Evolutionary conservation across 83 land plant genomes (phyloP).

Genomic region (Diphasiastrum complanatum): DNA sequence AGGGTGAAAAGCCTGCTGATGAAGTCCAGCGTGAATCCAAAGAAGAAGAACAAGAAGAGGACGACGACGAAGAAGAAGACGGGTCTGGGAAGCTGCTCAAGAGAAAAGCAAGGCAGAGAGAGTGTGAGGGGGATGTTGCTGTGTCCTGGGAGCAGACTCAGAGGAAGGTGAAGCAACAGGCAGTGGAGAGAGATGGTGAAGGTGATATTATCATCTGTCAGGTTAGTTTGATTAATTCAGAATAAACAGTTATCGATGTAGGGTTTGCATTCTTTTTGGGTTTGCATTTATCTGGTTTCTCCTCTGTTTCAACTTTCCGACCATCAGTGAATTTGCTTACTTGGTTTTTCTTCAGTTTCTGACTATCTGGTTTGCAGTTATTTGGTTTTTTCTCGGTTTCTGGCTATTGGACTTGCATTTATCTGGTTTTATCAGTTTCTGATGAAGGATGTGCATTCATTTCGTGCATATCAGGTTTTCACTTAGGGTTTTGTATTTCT

Average conservation of each 20-base stretch:
- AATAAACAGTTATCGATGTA: not conserved
- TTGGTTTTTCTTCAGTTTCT: too few relatives aligned
- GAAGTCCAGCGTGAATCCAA: not conserved
- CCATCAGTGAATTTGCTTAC: too few relatives aligned
- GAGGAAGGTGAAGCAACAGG: not conserved
- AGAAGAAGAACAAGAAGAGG: not conserved
- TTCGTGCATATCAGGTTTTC: too few relatives aligned
- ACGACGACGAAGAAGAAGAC: constrained; percentile 19
- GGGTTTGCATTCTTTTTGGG: not conserved
- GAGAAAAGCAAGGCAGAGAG: not conserved
- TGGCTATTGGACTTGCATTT: too few relatives aligned
- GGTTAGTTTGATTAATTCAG: not conserved
- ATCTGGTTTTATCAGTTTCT: too few relatives aligned
- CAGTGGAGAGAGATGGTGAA: constrained; percentile 12
- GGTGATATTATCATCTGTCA: constrained; percentile 18
- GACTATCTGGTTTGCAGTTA: too few relatives aligned
- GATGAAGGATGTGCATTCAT: too few relatives aligned
- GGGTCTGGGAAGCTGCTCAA: not conserved
- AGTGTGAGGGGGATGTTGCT: constrained; percentile 13
- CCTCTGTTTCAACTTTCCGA: too few relatives aligned
- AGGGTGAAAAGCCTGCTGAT: not conserved
- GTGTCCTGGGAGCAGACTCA: constrained; percentile 12
- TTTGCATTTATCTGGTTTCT: not conserved
- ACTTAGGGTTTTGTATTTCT: too few relatives aligned
- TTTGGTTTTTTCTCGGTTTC: too few relatives aligned